Percentiles rank a stretch among this genome's conserved stretches.
phyloP scores from a whole-genome alignment of 208 protist genomes.

The Leishmania gerbilli region DNA sequence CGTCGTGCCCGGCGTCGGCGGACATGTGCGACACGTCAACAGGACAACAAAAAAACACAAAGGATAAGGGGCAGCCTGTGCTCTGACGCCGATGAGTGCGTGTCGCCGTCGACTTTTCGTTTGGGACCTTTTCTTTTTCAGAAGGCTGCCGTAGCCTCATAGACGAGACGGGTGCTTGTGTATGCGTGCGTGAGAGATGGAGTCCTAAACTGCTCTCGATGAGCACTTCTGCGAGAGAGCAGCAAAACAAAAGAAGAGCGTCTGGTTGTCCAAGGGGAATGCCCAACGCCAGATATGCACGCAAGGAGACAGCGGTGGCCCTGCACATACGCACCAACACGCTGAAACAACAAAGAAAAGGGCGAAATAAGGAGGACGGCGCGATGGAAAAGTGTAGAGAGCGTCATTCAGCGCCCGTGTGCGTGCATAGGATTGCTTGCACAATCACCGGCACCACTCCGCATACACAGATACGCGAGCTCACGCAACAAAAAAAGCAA shows the following conservation, averaged over 20 bases:
- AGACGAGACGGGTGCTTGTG: background rate
- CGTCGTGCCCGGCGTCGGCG: background rate
- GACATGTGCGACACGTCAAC: constrained; percentile 13
- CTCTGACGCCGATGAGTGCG: background rate
- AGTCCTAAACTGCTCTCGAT: background rate
- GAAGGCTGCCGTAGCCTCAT: background rate
- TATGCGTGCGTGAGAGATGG: background rate
- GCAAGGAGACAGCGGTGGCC: background rate
- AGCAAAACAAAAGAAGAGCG: background rate
- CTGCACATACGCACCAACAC: background rate
- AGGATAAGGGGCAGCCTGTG: background rate
- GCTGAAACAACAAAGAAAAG: background rate
- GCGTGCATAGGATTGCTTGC: background rate
- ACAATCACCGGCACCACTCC: background rate
- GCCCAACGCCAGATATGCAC: background rate
- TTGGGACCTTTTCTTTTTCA: background rate
- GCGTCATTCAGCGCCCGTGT: background rate
- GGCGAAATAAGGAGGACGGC: background rate
- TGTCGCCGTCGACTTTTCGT: background rate
- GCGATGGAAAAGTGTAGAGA: background rate
- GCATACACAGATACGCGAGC: background rate
- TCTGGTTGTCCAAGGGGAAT: constrained; percentile 1
- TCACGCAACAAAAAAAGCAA: background rate
- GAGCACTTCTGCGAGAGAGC: background rate
- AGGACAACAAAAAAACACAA: constrained; percentile 21